Evolutionary conservation across 306 rosid genomes (phyloP).

Genomic region (Luffa aegyptiaca): DNA sequence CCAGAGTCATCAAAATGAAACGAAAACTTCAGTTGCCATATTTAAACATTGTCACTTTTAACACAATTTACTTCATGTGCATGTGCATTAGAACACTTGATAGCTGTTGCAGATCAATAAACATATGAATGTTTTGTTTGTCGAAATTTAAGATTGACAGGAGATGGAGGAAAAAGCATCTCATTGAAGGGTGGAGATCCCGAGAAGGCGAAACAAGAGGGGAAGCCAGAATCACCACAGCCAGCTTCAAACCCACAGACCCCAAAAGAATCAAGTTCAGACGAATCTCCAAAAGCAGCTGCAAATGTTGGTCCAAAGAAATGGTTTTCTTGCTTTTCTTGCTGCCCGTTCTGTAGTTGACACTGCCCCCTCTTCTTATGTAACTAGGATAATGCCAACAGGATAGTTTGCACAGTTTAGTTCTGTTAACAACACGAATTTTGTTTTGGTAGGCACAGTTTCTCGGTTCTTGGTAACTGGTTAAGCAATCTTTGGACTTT

Average conservation of each 20-base stretch:
- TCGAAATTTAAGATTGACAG: conserved; percentile 32
- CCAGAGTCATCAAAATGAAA: background rate
- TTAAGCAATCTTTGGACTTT: background rate
- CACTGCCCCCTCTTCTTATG: conserved; percentile 3
- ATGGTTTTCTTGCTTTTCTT: conserved; percentile 49
- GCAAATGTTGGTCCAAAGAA: background rate
- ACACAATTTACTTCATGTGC: background rate
- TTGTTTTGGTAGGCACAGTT: conserved; percentile 5
- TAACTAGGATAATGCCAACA: conserved; percentile 1
- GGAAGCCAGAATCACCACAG: background rate
- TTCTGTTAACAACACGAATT: background rate
- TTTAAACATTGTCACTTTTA: background rate
- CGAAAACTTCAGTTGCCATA: background rate
- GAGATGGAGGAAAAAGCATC: conserved; percentile 27
- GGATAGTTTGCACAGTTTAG: conserved; percentile 10
- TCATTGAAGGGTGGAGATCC: conserved; percentile 16
- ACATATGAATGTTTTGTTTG: background rate
- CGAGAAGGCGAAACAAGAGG: conserved; percentile 14
- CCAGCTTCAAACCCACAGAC: conserved; percentile 8
- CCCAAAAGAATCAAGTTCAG: conserved; percentile 14
- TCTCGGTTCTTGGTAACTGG: conserved; percentile 1
- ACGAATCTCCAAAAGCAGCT: conserved; percentile 13
- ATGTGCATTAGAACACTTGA: background rate
- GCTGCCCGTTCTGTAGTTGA: conserved; percentile 28
- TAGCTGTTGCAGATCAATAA: background rate